These are phyloP conservation scores for Candida ascalaphidarum DNA, from an alignment of 805 yeast species.

Conservation along the genomic window DNA sequence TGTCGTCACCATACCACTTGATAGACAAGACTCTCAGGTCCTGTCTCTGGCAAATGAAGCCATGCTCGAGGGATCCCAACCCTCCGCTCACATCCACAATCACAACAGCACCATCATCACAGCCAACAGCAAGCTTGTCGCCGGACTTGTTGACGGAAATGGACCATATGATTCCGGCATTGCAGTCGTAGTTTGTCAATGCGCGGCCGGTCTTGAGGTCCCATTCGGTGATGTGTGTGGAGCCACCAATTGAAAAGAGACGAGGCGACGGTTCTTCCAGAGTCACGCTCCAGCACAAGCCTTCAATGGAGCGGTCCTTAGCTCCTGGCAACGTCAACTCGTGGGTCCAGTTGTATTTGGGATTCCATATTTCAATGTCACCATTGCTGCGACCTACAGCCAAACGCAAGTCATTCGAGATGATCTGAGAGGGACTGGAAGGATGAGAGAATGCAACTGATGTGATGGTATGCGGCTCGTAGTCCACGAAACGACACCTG, in stretches of 20 bases:
- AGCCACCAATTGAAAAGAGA: constrained; percentile 89
- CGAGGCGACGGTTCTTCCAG: constrained; percentile 46
- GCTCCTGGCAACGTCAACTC: constrained; percentile 72
- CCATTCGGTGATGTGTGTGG: constrained; percentile 91
- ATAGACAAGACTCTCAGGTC: constrained; percentile 73
- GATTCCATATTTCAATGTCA: constrained; percentile 93
- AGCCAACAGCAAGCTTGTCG: constrained; percentile 73
- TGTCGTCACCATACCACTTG: constrained; percentile 61
- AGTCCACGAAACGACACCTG: constrained; percentile 87
- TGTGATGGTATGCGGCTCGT: constrained; percentile 76
- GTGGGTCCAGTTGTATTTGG: constrained; percentile 71
- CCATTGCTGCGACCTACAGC: constrained; percentile 95
- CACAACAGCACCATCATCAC: constrained; percentile 91
- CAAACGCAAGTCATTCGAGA: constrained; percentile 52
- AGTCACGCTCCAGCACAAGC: constrained; percentile 65
- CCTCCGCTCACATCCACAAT: constrained; percentile 82
- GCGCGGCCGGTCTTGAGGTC: constrained; percentile 69
- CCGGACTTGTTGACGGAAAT: constrained; percentile 57
- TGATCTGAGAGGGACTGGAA: constrained; percentile 30
- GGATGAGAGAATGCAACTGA: constrained; percentile 68
- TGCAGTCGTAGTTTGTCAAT: constrained; percentile 70
- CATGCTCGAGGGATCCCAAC: constrained; percentile 72
- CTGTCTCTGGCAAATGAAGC: constrained; percentile 69
- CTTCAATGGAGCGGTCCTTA: constrained; percentile 79
- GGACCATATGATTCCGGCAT: constrained; percentile 93